Conservation (phyloP, 2,329 filamentous ascomycete species). For the Aspergillus aculeatus region DNA sequence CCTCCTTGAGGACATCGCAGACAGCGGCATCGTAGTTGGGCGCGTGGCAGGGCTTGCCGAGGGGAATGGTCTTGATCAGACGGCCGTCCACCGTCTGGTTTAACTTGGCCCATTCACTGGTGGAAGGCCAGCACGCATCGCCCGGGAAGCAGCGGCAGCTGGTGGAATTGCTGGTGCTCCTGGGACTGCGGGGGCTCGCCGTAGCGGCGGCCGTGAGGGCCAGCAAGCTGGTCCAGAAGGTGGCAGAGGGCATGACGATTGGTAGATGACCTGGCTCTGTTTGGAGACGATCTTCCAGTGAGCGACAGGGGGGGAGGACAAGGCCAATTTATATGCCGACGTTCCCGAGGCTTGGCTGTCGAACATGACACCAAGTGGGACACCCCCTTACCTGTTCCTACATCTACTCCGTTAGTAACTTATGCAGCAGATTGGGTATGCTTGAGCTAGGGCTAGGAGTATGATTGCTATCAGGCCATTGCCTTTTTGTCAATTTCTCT, state of each 20-base stretch:
- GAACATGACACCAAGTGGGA: background rate
- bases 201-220: constrained; percentile 3
- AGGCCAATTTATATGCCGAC: background rate
- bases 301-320: background rate
- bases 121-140: constrained; percentile 2
- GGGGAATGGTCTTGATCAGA: constrained; percentile 54
- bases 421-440: too few relatives aligned
- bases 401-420: too few relatives aligned
- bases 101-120: constrained; percentile 32
- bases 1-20: constrained; percentile 44
- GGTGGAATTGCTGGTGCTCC: background rate
- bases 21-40: constrained; percentile 45
- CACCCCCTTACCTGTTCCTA: background rate
- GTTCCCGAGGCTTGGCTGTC: too few relatives aligned
- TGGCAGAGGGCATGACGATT: background rate
- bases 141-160: constrained; percentile 5
- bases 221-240: constrained; percentile 2
- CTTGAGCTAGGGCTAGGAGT: background rate
- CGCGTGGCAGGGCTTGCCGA: constrained; percentile 55
- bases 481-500: too few relatives aligned
- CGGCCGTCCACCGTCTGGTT: constrained; percentile 53
- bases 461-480: too few relatives aligned
- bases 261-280: background rate
- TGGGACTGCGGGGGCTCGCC: background rate
- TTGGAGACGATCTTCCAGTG: background rate